Base-by-base conservation (phyloP, 2,329 filamentous ascomycete genomes). In the Alternaria infectoria region DNA sequence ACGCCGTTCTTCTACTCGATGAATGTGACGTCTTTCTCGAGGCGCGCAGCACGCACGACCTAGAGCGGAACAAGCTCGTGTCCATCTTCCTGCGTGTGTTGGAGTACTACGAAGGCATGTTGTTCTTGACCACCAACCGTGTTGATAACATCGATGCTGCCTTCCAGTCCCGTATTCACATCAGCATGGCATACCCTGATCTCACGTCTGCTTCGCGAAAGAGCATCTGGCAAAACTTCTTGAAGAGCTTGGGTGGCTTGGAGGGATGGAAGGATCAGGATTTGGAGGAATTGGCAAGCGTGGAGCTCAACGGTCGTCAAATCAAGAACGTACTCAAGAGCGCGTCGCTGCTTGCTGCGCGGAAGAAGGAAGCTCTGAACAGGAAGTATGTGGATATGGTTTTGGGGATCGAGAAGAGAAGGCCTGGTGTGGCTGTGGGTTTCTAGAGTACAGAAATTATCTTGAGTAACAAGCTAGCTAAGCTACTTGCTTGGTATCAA, bases 21-120 rank as follows among this genome's bases (percentile, higher is more conserved):
- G 87, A 89, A 74, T 86, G 86, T 3, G 87, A 89, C 59, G 86
- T 88, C 17, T 89, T 87, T 74, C 83, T 89, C 12, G 85, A 88
- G 74, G 75, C 82, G 52, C 85, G 87, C 3, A 73, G 68, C 9
- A 56, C 65, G 10, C 68, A 72, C 47, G 73, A 73, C 44, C 65
- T 75, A 9, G 66, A 72, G 30, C 72, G 73, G 26, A 81, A 81
- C 62, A 74, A 74, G 19, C 67, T 82, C 8, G 79, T 82, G 3
- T 76, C 77, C 23, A 74, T 77, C 63, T 79, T 77, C 62, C 54
- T 76, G 19, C 65, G 73, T 10, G 62, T 71, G 11, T 59, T 76
- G 2, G 74, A 76, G 51, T 77, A 77, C 62, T 75, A 74, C 54
- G 65, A 73, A 43, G 76, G 76, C 51, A 58, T 74, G 45, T 51